phyloP scores from a whole-genome alignment of 441 rosid species.

The Syzygium malaccense region DNA sequence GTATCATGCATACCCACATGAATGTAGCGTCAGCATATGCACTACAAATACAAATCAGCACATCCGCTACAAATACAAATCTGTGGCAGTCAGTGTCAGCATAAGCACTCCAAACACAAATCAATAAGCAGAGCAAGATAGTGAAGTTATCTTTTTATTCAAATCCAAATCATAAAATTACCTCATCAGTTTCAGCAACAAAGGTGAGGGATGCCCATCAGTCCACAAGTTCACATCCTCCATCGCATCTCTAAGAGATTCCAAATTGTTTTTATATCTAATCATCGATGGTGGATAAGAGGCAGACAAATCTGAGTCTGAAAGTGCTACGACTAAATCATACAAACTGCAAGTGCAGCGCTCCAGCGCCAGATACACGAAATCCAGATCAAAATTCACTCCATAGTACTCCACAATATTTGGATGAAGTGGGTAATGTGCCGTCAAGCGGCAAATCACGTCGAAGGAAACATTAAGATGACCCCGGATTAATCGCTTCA shows the following conservation, averaged over 20 bases:
- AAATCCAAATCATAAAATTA: background rate
- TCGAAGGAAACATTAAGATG: conserved; percentile 80
- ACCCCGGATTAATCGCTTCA: conserved; percentile 79
- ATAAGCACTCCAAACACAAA: too few species aligned
- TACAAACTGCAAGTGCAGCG: conserved; percentile 71
- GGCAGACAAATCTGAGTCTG: background rate
- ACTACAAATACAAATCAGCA: too few species aligned
- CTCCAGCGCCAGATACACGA: conserved; percentile 81
- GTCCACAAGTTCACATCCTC: conserved; percentile 57
- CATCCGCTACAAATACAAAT: too few species aligned
- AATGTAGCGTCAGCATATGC: too few species aligned
- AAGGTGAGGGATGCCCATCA: conserved; percentile 56
- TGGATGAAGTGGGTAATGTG: conserved; percentile 65
- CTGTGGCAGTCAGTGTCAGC: too few species aligned
- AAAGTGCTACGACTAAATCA: conserved; percentile 54
- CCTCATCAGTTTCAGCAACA: conserved; percentile 76
- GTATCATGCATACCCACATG: too few species aligned
- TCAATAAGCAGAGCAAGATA: too few species aligned
- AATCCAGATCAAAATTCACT: conserved; percentile 79
- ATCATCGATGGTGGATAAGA: conserved; percentile 20
- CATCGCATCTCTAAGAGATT: conserved; percentile 29
- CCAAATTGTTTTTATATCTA: conserved; percentile 34
- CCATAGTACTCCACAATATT: conserved; percentile 90
- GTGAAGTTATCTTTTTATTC: too few species aligned
- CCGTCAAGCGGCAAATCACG: conserved; percentile 84